Evolutionary conservation across 202 grass and related monocot genomes (phyloP), one percentile per base, ranked within the genome.

Genomic region (Alloteropsis angusta): DNA sequence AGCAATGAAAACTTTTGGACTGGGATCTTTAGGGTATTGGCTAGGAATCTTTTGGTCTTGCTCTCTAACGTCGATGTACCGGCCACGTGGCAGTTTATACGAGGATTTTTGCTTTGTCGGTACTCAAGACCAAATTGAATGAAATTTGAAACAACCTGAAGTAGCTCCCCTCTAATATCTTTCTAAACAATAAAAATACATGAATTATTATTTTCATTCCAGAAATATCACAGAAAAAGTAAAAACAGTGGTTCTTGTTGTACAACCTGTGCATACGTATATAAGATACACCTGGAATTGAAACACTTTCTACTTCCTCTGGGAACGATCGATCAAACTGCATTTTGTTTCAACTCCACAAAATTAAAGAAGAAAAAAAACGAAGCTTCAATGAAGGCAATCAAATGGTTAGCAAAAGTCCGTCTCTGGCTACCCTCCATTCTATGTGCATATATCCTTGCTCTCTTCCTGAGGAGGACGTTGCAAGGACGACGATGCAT

Each of bases 391-490:
- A 73, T 15, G n/a, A n/a, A n/a, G n/a, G 22, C 36, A 61, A 30
- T 30, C 28, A 30, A 82, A 50, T 26, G 5, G 5, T 56, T 55
- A 65, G n/a, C 45, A 72, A 55, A 60, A 38, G 39, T 23, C 45
- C 53, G n/a, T 30, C 28, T 30, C 38, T 18, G 21, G 30, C 74
- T 70, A 23, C 15, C 15, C 45, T 76, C 15, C 52, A 45, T 36
- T 80, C 43, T 50, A 58, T 18, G 72, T 65, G 47, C 69, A 53
- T n/a, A n/a, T n/a, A n/a, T 80, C 75, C 4, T 57, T 37, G 48
- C 46, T 45, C 4, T 16, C 8, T 39, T 35, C 57, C 32, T 59
- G 25, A 6, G 44, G 54, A 19, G n/a, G n/a, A n/a, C n/a, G 28
- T 30, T 30, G 28, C 28, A 30, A 30, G 28, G 28, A 30, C 28